A percentile compares a stretch with the other conserved stretches of the same genome.
phyloP scores from a whole-genome alignment of 352 stramenopile genomes.

The Globisporangium spiculum region DNA sequence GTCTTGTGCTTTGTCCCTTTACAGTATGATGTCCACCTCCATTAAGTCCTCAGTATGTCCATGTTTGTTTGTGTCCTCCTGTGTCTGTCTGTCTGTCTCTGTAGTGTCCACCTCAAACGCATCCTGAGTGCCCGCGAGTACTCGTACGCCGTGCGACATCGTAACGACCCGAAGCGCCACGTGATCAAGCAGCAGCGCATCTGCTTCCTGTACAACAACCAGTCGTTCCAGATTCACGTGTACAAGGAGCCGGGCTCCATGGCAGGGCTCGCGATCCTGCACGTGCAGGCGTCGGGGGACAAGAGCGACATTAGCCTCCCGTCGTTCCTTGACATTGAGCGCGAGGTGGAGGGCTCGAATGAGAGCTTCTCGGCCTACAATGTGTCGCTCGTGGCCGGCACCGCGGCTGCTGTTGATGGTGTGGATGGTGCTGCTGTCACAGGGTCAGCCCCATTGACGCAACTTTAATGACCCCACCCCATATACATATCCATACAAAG shows the following conservation, averaged over 20 bases:
- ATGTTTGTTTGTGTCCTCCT: neutral
- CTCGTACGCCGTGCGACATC: constrained; percentile 80
- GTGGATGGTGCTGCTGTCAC: constrained; percentile 16
- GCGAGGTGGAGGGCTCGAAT: constrained; percentile 53
- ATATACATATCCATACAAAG: neutral
- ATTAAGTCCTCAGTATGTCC: neutral
- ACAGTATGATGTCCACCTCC: neutral
- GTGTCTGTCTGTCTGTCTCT: constrained; percentile 11
- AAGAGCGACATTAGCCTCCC: constrained; percentile 60
- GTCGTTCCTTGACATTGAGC: constrained; percentile 68
- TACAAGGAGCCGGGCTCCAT: constrained; percentile 78
- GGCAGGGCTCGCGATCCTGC: constrained; percentile 61
- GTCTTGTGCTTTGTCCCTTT: constrained; percentile 12
- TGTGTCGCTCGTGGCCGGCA: constrained; percentile 54
- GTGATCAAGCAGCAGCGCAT: constrained; percentile 88
- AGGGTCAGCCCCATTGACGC: constrained; percentile 7
- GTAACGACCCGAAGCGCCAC: constrained; percentile 55
- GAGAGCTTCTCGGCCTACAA: constrained; percentile 81
- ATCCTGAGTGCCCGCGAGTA: constrained; percentile 82
- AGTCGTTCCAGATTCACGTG: constrained; percentile 85
- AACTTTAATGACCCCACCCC: constrained; percentile 8
- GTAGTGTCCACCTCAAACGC: constrained; percentile 79
- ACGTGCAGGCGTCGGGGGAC: constrained; percentile 73
- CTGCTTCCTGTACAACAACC: constrained; percentile 85
- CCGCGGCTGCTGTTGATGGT: constrained; percentile 44